Conservation (phyloP, 805 yeast genomes). For the Kazachstania taianensis region DNA sequence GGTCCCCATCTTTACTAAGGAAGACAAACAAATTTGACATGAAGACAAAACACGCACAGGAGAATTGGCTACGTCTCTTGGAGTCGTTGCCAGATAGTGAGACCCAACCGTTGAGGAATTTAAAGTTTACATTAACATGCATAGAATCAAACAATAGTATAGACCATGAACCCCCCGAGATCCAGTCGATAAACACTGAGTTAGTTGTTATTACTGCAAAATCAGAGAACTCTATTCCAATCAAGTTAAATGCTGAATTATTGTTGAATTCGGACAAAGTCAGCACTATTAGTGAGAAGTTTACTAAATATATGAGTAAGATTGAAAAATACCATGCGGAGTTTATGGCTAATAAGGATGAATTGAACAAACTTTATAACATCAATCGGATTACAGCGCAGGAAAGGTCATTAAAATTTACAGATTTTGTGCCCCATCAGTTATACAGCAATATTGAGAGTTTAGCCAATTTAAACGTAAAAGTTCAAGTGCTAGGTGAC, state of each 20-base stretch:
- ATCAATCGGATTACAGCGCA: constrained; percentile 7
- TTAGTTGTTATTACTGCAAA: constrained; percentile 26
- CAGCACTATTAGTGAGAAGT: constrained; percentile 13
- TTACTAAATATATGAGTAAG: constrained; percentile 7
- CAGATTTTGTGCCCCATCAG: constrained; percentile 20
- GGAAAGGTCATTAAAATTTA: constrained; percentile 19
- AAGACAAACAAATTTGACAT: constrained; percentile 25
- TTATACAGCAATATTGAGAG: constrained; percentile 25
- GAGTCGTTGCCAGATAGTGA: constrained; percentile 20
- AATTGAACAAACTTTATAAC: constrained; percentile 20
- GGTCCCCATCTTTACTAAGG: constrained; percentile 27
- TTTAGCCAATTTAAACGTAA: constrained; percentile 18
- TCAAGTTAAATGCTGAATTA: constrained; percentile 28
- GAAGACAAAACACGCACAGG: constrained; percentile 23
- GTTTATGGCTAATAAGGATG: constrained; percentile 14
- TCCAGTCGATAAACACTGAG: constrained; percentile 19
- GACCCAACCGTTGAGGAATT: constrained; percentile 14
- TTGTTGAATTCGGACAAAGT: constrained; percentile 18
- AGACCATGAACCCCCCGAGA: constrained; percentile 21
- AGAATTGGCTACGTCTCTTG: constrained; percentile 23
- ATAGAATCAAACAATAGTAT: constrained; percentile 20
- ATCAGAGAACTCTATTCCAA: constrained; percentile 31
- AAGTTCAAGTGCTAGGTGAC: constrained; percentile 11
- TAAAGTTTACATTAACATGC: constrained; percentile 24
- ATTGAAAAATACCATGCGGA: constrained; percentile 9